These are phyloP conservation scores for Kodamaea fungicola DNA, from an alignment of 1,139 yeast species.

Conservation along the genomic window DNA sequence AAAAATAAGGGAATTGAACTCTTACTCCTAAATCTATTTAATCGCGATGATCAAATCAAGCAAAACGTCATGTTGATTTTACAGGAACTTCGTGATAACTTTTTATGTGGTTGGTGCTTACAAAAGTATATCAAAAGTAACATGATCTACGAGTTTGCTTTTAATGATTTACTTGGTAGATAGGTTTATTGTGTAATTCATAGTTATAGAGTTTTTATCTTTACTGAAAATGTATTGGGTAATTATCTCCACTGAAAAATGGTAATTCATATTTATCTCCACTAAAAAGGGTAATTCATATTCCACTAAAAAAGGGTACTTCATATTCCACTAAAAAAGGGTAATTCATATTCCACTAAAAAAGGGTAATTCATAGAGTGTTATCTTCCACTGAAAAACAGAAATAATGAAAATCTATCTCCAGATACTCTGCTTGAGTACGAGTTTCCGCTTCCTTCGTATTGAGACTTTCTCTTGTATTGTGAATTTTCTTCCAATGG, in stretches of 20 bases:
- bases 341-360: too few relatives aligned
- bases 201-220: too few relatives aligned
- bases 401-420: constrained; percentile 34
- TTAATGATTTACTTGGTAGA: constrained; percentile 27
- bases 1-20: constrained; percentile 47
- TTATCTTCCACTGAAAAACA: constrained; percentile 19
- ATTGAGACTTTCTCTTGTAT: constrained; percentile 49
- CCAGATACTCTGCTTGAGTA: constrained; percentile 48
- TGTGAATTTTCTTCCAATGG: constrained; percentile 25
- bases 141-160: constrained; percentile 42
- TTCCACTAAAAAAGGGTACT: too few relatives aligned
- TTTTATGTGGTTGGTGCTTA: constrained; percentile 48
- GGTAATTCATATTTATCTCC: too few relatives aligned
- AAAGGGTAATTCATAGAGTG: too few relatives aligned
- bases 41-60: constrained; percentile 44
- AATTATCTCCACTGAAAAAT: too few relatives aligned
- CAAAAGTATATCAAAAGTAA: constrained; percentile 36
- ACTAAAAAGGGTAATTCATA: too few relatives aligned
- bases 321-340: too few relatives aligned
- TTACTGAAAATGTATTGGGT: too few relatives aligned
- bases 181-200: neutral
- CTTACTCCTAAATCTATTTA: constrained; percentile 42
- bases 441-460: constrained; percentile 63
- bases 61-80: constrained; percentile 41
- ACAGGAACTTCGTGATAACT: constrained; percentile 45